phyloP scores from a whole-genome alignment of 1,284 basidiomycete genomes.

The Takashimella tepidaria region DNA sequence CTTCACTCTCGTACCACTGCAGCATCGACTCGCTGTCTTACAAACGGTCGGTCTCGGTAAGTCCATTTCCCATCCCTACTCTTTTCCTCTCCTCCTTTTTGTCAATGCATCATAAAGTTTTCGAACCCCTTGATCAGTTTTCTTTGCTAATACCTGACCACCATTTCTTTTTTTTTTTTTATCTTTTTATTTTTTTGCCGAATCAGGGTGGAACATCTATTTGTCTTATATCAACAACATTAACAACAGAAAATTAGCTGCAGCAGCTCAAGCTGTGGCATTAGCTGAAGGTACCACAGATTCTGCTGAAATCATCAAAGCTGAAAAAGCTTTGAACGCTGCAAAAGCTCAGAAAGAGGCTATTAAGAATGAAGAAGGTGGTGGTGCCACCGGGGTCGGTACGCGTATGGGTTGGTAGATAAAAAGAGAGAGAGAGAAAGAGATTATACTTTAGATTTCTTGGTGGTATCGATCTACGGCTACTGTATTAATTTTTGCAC shows the following conservation, averaged over 20 bases:
- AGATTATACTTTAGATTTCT: not conserved
- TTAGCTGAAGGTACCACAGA: constrained; percentile 11
- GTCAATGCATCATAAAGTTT: no score
- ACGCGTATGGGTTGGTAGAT: constrained; percentile 32
- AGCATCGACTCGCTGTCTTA: constrained; percentile 70
- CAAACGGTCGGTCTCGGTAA: constrained; percentile 70
- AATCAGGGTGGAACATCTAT: constrained; percentile 56
- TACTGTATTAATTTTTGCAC: no score
- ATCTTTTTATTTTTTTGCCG: not conserved
- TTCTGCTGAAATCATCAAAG: not conserved
- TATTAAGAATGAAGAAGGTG: constrained; percentile 24
- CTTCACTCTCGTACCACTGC: constrained; percentile 70
- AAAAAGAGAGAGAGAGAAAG: not conserved
- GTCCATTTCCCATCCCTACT: constrained; percentile 4
- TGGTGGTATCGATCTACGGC: no score
- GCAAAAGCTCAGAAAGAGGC: constrained; percentile 19
- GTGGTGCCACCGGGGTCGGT: constrained; percentile 31
- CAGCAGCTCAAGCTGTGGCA: constrained; percentile 15
- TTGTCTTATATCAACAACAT: constrained; percentile 38
- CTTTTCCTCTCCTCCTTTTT: not conserved
- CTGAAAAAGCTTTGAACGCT: constrained; percentile 17
- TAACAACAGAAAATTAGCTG: constrained; percentile 30
- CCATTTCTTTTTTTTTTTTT: not conserved
- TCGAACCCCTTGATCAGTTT: no score
- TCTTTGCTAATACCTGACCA: no score